A percentile compares a stretch with the other conserved stretches of the same genome.
Evolutionary conservation across 2,329 filamentous ascomycete species (phyloP).

Genomic region (Didymosphaeria variabile): DNA sequence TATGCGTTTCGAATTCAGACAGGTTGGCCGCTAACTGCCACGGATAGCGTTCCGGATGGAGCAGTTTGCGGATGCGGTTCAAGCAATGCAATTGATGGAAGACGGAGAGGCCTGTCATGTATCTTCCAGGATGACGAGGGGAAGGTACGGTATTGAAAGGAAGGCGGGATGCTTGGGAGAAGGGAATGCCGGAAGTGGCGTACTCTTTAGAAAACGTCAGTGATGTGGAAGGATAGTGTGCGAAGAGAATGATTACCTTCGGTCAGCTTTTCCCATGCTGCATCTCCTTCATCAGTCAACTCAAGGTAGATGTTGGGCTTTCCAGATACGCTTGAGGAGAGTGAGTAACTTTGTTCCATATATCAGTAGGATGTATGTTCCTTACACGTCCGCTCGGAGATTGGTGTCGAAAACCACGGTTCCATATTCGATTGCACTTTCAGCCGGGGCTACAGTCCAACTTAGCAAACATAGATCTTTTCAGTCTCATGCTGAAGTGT

Average conservation of each 20-base stretch:
- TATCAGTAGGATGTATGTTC: background rate
- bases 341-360: background rate
- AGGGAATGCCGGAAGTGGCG: background rate
- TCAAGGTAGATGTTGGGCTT: background rate
- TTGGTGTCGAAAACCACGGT: slow-evolving; percentile 3
- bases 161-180: background rate
- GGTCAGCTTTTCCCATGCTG: background rate
- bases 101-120: slow-evolving; percentile 1
- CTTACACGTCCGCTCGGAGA: background rate
- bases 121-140: background rate
- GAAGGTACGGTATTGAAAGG: background rate
- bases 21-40: background rate
- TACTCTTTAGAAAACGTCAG: background rate
- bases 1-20: background rate
- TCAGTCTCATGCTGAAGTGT: background rate
- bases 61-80: background rate
- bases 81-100: background rate
- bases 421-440: slow-evolving; percentile 1
- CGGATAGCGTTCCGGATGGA: slow-evolving; percentile 1
- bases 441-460: background rate
- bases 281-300: background rate
- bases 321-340: background rate
- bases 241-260: background rate
- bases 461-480: background rate
- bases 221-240: background rate